Conservation (phyloP, 139 green algal genomes). For the Astrephomene gubernaculifera region DNA sequence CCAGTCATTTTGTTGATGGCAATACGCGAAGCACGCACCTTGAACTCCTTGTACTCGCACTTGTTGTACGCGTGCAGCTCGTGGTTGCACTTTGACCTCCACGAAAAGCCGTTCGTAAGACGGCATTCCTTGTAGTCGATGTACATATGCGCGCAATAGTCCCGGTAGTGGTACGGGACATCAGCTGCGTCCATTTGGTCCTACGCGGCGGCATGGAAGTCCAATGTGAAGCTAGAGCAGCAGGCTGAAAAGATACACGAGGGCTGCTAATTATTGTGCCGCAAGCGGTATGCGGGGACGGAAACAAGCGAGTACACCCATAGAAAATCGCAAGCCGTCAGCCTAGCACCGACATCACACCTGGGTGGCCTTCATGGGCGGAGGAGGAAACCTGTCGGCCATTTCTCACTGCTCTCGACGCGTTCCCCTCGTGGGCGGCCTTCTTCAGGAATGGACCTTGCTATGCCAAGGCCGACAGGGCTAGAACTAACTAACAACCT, state of each 20-base stretch:
- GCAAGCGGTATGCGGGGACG: no score
- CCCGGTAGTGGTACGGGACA: conserved; percentile 81
- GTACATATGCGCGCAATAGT: conserved; percentile 93
- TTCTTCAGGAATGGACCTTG: neutral
- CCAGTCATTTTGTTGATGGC: no score
- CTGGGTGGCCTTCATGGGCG: conserved; percentile 57
- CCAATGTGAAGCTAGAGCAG: neutral
- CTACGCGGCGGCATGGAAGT: conserved; percentile 54
- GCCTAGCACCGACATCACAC: neutral
- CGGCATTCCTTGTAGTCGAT: conserved; percentile 94
- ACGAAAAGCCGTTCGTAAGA: conserved; percentile 48
- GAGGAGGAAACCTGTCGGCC: conserved; percentile 54
- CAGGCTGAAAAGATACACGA: neutral
- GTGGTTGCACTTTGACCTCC: conserved; percentile 56
- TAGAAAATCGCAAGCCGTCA: neutral
- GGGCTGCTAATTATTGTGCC: no score
- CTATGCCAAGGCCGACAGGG: neutral
- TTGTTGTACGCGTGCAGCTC: conserved; percentile 66
- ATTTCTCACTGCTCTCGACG: neutral
- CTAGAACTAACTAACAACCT: neutral
- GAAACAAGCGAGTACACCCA: neutral
- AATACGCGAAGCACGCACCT: conserved; percentile 36
- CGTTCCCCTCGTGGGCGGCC: neutral
- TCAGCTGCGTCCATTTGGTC: conserved; percentile 86
- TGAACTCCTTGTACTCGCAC: conserved; percentile 72